phyloP scores from a whole-genome alignment of 2,329 filamentous ascomycete genomes.

The Scopulariopsis brevicaulis region DNA sequence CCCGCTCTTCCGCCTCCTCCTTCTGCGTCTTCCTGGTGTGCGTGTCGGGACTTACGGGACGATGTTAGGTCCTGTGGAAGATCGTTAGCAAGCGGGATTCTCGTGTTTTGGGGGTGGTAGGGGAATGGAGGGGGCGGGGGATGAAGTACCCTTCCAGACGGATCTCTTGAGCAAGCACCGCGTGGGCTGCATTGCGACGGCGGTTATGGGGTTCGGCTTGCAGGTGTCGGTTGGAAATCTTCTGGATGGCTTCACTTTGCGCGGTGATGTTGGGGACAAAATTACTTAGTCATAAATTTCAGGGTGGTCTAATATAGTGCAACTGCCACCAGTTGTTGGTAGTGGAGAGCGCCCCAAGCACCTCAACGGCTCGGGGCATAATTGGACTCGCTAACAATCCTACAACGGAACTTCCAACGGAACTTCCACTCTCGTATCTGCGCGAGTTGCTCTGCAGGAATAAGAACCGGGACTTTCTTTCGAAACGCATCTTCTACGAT shows the following conservation, averaged over 20 bases:
- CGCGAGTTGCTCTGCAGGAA: too few species aligned
- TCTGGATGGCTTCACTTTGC: background rate
- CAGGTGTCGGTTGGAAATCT: background rate
- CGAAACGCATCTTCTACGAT: too few species aligned
- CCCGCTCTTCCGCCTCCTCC: background rate
- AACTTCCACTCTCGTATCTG: too few species aligned
- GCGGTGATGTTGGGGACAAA: background rate
- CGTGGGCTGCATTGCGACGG: slow-evolving; percentile 24
- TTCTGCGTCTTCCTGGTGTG: background rate
- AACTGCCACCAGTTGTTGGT: background rate
- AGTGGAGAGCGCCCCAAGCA: too few species aligned
- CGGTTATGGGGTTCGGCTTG: background rate
- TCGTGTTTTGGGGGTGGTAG: background rate
- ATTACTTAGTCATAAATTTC: background rate
- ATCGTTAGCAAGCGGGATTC: slow-evolving; percentile 9
- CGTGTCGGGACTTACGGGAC: slow-evolving; percentile 31
- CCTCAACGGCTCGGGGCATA: too few species aligned
- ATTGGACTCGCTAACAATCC: too few species aligned
- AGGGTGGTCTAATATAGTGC: background rate
- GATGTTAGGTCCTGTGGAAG: slow-evolving; percentile 33
- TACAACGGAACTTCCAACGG: too few species aligned
- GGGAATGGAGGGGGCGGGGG: background rate
- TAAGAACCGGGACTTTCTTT: too few species aligned
- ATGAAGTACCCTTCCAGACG: slow-evolving; percentile 68
- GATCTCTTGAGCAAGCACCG: slow-evolving; percentile 61